Percentiles rank a stretch among this genome's conserved stretches.
phyloP scores from a whole-genome alignment of 306 rosid genomes.

The Quercus glauca region DNA sequence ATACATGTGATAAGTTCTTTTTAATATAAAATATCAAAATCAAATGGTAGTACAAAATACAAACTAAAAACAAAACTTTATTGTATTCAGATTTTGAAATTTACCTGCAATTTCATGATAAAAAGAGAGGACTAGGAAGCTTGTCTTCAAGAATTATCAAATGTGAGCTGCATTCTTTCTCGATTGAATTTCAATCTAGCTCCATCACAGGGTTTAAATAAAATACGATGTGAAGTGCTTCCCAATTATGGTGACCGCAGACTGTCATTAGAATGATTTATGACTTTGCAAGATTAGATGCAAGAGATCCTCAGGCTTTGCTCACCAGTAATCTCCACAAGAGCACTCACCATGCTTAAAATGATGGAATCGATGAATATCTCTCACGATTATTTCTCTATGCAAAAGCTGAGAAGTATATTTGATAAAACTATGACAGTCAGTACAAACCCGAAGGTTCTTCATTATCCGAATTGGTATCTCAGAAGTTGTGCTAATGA shows the following conservation, averaged over 20 bases:
- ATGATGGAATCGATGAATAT: slow-evolving; percentile 65
- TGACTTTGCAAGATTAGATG: slow-evolving; percentile 1
- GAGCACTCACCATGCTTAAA: slow-evolving; percentile 66
- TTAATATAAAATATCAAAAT: too few species aligned
- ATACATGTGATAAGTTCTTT: too few species aligned
- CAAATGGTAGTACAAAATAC: not conserved
- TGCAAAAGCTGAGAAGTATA: slow-evolving; percentile 62
- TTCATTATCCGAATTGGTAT: slow-evolving; percentile 68
- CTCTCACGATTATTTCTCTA: slow-evolving; percentile 67
- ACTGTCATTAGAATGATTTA: not conserved
- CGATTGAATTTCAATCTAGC: not conserved
- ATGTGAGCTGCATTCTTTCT: not conserved
- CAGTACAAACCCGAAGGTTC: slow-evolving; percentile 63
- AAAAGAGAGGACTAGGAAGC: not conserved
- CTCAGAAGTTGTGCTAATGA: slow-evolving; percentile 40
- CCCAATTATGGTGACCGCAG: slow-evolving; percentile 19
- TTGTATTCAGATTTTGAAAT: not conserved
- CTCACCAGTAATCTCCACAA: slow-evolving; percentile 81
- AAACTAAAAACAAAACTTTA: not conserved
- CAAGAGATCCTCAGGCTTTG: not conserved
- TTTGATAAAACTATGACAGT: slow-evolving; percentile 73
- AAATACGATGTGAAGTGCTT: not conserved
- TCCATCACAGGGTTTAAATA: not conserved
- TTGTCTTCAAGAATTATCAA: not conserved
- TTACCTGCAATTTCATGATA: not conserved